Percentiles rank a stretch among this genome's conserved stretches.
Conservation (phyloP, 495 filamentous ascomycete species). For the Aspergillus kassunensis region DNA sequence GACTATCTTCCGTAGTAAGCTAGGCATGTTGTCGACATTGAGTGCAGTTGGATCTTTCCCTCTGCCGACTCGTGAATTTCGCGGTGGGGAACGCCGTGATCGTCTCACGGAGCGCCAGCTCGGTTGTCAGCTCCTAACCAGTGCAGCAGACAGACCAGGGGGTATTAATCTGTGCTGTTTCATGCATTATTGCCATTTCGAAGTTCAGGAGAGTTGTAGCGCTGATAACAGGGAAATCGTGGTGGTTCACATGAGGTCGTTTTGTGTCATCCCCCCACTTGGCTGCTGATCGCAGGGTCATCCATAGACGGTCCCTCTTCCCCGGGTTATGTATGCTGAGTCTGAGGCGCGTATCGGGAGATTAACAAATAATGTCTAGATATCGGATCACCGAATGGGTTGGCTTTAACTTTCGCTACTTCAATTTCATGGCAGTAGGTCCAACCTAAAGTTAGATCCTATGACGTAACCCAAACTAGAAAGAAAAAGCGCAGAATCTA, state of each 20-base stretch:
- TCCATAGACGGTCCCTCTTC: too few relatives aligned
- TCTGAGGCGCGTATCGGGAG: too few relatives aligned
- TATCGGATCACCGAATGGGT: too few relatives aligned
- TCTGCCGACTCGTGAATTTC: slow-evolving; percentile 7
- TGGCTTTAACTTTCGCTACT: too few relatives aligned
- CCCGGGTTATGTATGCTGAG: too few relatives aligned
- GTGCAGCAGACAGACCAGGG: not conserved
- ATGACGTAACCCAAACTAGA: not conserved
- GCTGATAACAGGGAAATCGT: not conserved
- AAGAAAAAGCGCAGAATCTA: slow-evolving; percentile 16
- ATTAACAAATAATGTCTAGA: too few relatives aligned
- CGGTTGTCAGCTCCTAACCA: not conserved
- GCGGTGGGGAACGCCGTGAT: slow-evolving; percentile 2
- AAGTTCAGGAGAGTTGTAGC: not conserved
- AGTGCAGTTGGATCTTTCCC: not conserved
- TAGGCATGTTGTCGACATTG: slow-evolving; percentile 55
- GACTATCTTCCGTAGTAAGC: slow-evolving; percentile 70
- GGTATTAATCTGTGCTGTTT: not conserved
- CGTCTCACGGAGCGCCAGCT: not conserved
- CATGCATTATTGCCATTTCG: slow-evolving; percentile 1
- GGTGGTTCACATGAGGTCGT: not conserved
- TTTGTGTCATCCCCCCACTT: slow-evolving; percentile 13
- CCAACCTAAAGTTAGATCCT: too few relatives aligned
- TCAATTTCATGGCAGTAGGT: too few relatives aligned
- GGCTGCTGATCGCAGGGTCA: slow-evolving; percentile 11